Base-by-base conservation (phyloP, 352 stramenopile genomes). In the Bremia lactucae region DNA sequence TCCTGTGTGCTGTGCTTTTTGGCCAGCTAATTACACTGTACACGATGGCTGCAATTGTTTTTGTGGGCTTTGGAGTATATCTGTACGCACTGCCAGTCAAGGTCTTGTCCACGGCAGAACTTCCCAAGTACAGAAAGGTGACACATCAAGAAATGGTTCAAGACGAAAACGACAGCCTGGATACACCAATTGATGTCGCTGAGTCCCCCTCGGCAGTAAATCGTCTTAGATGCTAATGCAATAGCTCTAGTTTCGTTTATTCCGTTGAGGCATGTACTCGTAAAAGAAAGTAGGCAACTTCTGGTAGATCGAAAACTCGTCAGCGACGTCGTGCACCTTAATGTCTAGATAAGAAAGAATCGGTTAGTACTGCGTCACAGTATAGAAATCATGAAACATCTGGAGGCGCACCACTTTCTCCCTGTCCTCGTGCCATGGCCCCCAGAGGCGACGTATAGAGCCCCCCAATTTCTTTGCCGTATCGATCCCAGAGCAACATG, bases 261-360 rank as follows among this genome's bases (percentile, higher is more conserved):
- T 84, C 40, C 75, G 81, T 37, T 53, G 50, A n/a, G 68, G 67
- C 65, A 77, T 75, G 57, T 88, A 91, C 52, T 91, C 78, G 66
- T 91, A 91, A 55, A 91, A 91, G 46, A 91, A 91, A 13, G 78
- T 91, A 0, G 78, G 78, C 15, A 91, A 56, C 42, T 83, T 88
- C 54, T 88, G 75, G 59, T 91, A 91, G 11, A 87, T 73, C 2
- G 75, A 76, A 53, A 80, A 91, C 48, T 91, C 75, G 56, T 87
- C 75, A 11, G 72, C 66, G 3, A 83, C 75, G 33, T 77, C 70
- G 54, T 87, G 77, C 43, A 78, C 68, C 15, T 76, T 76, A 28
- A 68, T 51, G 10, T 83, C 68, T 61, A 20, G 42, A 37, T 16
- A 46, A 14, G 31, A 34, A 16, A 31, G 14, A 43, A 44, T n/a